Evolutionary conservation across 2,329 filamentous ascomycete species (phyloP), one percentile per base, ranked within the genome.

Genomic region (Sporothrix dimorphospora): DNA sequence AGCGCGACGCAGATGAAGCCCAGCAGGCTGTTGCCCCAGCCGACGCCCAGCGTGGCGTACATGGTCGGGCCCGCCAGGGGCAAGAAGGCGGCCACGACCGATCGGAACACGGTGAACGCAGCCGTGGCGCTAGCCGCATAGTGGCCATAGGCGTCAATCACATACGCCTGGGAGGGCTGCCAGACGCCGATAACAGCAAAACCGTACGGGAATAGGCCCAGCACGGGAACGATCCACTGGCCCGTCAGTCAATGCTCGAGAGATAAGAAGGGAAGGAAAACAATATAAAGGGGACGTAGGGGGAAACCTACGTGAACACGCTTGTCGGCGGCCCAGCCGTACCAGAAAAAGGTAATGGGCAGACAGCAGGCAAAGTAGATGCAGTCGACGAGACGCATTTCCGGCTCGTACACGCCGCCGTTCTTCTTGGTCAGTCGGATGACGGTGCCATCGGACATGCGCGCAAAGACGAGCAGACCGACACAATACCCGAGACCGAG

Each of bases 61-160:
- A 91, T 86, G 34, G 79, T 76, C 21, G 86, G 80, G 0, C 87
- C 88, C 1, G 84, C 84, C 16, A 91, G 80, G 0, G 89, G 89
- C 4, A 91, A 79, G 53, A 89, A 79, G 2, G 86, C 88, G 16
- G 87, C 89, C 12, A 88, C 81, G 0, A 89, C 76, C 16, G 79
- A 81, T 27, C 89, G 80, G 4, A 91, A 78, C 0, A 91, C 85
- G 0, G 88, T 89, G 72, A 83, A 89, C 0, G 89, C 89, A 0
- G 89, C 89, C 1, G 89, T 84, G 0, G 86, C 89, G 21, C 82
- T 84, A 38, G 90, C 89, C 0, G 88, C 87, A 74, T 89, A 86
- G 55, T 82, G 79, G 0, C 84, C 82, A 76, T 86, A 91, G 1
- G 84, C 84, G 74, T 92, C 89, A 14, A 91, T 86, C 19, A 91